Conservation (phyloP, 139 green algal genomes). For the Haematococcus sp. region DNA sequence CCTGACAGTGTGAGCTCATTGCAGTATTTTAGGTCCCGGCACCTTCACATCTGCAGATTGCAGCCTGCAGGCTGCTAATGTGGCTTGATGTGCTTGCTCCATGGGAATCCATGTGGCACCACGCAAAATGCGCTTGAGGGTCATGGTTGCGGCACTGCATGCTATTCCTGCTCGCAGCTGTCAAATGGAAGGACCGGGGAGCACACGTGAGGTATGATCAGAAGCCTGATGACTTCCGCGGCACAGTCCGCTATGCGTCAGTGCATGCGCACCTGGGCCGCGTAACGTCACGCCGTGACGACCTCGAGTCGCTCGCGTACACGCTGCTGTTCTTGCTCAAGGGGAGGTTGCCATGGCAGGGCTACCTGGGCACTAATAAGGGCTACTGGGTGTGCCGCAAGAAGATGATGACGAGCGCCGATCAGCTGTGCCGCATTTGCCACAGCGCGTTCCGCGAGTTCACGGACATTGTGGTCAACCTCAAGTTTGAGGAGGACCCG, state of each 20-base stretch:
- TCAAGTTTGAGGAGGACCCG: slow-evolving; percentile 98
- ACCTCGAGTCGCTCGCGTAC: slow-evolving; percentile 98
- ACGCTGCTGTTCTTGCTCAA: slow-evolving; percentile 98
- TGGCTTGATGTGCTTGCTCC: not conserved
- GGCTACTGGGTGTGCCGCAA: slow-evolving; percentile 88
- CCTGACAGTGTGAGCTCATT: too few species aligned
- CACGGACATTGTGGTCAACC: slow-evolving; percentile 94
- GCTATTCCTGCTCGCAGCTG: slow-evolving; percentile 65
- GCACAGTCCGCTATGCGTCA: slow-evolving; percentile 96
- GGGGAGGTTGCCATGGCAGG: slow-evolving; percentile 83
- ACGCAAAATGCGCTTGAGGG: too few species aligned
- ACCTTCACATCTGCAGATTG: not conserved
- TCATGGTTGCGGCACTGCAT: too few species aligned
- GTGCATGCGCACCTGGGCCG: slow-evolving; percentile 98
- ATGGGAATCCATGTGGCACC: too few species aligned
- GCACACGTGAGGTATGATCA: slow-evolving; percentile 99
- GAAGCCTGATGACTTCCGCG: slow-evolving; percentile 95
- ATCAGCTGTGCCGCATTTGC: slow-evolving; percentile 93
- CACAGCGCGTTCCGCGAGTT: slow-evolving; percentile 79
- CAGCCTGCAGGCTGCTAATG: not conserved
- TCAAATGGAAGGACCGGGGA: slow-evolving; percentile 74
- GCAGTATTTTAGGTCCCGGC: too few species aligned
- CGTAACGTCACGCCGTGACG: slow-evolving; percentile 90
- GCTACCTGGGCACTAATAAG: slow-evolving; percentile 67
- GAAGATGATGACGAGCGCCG: slow-evolving; percentile 97